Percentiles rank a stretch among this genome's conserved stretches.
phyloP scores from a whole-genome alignment of 2,329 filamentous ascomycete species.

The Scortechinia acanthostroma region DNA sequence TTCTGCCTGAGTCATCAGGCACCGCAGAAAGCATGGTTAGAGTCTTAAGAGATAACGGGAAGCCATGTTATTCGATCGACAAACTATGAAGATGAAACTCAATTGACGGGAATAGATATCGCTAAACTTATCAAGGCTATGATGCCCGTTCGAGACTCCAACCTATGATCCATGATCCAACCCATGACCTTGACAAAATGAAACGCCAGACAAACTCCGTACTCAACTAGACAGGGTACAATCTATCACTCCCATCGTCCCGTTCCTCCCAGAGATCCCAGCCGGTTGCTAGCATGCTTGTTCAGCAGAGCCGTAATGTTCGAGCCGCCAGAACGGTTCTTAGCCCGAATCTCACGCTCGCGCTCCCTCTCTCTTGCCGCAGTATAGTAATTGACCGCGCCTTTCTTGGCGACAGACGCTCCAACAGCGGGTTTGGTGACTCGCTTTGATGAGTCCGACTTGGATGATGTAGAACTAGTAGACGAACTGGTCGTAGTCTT shows the following conservation, averaged over 20 bases:
- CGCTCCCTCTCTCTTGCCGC: slow-evolving; percentile 1
- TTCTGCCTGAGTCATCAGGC: too few species aligned
- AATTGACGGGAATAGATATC: too few species aligned
- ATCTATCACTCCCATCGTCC: background rate
- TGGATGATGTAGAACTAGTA: background rate
- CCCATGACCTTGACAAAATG: too few species aligned
- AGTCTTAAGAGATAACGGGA: too few species aligned
- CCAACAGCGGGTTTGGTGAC: background rate
- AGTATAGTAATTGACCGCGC: background rate
- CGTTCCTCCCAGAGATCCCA: background rate
- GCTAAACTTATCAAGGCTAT: too few species aligned
- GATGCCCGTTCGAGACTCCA: too few species aligned
- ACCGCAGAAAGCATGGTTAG: too few species aligned
- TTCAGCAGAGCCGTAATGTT: background rate
- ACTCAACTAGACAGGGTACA: background rate
- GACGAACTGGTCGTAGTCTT: background rate
- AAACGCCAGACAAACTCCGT: too few species aligned
- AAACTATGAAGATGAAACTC: too few species aligned
- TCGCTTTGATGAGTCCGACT: background rate
- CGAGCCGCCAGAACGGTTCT: background rate
- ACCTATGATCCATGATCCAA: too few species aligned
- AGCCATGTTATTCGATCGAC: too few species aligned
- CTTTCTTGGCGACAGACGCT: background rate
- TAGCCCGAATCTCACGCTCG: background rate
- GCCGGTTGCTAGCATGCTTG: background rate